phyloP scores from a whole-genome alignment of 2,329 filamentous ascomycete species.

The Cladosporium sp. region DNA sequence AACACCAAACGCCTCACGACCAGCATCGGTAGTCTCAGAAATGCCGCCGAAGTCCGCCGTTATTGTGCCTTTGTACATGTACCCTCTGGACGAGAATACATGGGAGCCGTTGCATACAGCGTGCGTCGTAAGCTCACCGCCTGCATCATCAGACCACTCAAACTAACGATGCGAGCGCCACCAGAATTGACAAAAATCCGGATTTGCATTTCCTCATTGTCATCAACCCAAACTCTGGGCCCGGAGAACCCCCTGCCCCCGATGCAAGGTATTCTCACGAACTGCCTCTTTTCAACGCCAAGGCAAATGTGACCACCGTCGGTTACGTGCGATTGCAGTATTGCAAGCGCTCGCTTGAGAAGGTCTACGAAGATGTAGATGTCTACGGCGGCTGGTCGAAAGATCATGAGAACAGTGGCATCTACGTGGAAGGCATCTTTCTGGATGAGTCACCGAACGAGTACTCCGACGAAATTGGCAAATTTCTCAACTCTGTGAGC shows the following conservation, averaged over 20 bases:
- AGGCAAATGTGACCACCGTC: slow-evolving; percentile 24
- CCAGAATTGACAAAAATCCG: slow-evolving; percentile 20
- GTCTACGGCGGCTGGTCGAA: slow-evolving; percentile 25
- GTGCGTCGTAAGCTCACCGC: slow-evolving; percentile 6
- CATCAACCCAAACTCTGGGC: slow-evolving; percentile 24
- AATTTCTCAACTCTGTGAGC: slow-evolving; percentile 16
- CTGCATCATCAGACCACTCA: neutral
- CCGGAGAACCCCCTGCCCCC: slow-evolving; percentile 19
- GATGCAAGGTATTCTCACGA: slow-evolving; percentile 24
- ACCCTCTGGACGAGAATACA: slow-evolving; percentile 18
- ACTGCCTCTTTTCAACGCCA: slow-evolving; percentile 24
- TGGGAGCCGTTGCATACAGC: slow-evolving; percentile 21
- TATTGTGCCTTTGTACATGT: slow-evolving; percentile 22
- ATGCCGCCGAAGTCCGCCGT: slow-evolving; percentile 17
- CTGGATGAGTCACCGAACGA: slow-evolving; percentile 24
- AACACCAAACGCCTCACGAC: slow-evolving; percentile 9
- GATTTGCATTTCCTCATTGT: slow-evolving; percentile 22
- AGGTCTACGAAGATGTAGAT: slow-evolving; percentile 21
- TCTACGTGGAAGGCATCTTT: slow-evolving; percentile 25
- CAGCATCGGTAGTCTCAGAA: slow-evolving; percentile 4
- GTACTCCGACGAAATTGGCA: slow-evolving; percentile 13
- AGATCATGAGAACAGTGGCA: slow-evolving; percentile 15
- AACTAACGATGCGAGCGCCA: neutral
- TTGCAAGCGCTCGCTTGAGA: slow-evolving; percentile 18
- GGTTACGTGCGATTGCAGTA: slow-evolving; percentile 27